These are phyloP conservation scores for Gymnopilus junonius DNA, from an alignment of 768 basidiomycete species.

Conservation along the genomic window DNA sequence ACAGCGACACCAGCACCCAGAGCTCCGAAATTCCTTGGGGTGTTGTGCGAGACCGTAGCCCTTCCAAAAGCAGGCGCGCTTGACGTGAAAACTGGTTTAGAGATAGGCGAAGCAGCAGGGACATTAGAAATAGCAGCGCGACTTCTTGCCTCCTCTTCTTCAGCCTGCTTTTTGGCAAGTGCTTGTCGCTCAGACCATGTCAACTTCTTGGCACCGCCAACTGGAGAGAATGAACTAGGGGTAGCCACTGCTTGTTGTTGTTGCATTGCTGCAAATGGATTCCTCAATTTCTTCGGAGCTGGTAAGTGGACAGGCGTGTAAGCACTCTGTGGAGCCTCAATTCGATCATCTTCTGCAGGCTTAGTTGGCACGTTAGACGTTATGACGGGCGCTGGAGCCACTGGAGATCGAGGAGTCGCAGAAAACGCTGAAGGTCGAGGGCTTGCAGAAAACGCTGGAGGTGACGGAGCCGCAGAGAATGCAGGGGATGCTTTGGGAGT, in stretches of 20 bases:
- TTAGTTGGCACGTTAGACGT: slow-evolving; percentile 62
- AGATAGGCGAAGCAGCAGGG: slow-evolving; percentile 36
- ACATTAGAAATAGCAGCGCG: slow-evolving; percentile 54
- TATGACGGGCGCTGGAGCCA: slow-evolving; percentile 32
- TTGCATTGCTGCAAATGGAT: slow-evolving; percentile 73
- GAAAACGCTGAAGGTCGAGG: too few species aligned
- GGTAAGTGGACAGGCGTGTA: slow-evolving; percentile 88
- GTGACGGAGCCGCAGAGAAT: slow-evolving; percentile 22
- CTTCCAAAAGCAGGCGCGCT: slow-evolving; percentile 53
- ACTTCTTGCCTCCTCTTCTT: slow-evolving; percentile 75
- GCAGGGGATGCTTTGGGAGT: slow-evolving; percentile 21
- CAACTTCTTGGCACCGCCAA: slow-evolving; percentile 68
- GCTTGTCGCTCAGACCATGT: slow-evolving; percentile 97
- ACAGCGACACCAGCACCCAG: slow-evolving; percentile 32
- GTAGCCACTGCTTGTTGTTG: slow-evolving; percentile 44
- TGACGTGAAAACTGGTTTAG: slow-evolving; percentile 44
- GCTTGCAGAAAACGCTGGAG: slow-evolving; percentile 21
- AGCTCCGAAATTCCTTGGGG: slow-evolving; percentile 50
- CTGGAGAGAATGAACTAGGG: slow-evolving; percentile 24
- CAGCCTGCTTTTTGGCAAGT: slow-evolving; percentile 83
- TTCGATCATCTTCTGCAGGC: slow-evolving; percentile 79
- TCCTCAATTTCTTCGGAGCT: slow-evolving; percentile 86
- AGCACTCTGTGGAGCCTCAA: slow-evolving; percentile 83
- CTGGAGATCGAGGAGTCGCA: slow-evolving; percentile 19
- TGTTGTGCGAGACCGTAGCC: slow-evolving; percentile 38